Percentiles rank a stretch among this genome's conserved stretches.
Conservation (phyloP, 2,329 filamentous ascomycete species). For the Aspergillus eucalypticola region DNA sequence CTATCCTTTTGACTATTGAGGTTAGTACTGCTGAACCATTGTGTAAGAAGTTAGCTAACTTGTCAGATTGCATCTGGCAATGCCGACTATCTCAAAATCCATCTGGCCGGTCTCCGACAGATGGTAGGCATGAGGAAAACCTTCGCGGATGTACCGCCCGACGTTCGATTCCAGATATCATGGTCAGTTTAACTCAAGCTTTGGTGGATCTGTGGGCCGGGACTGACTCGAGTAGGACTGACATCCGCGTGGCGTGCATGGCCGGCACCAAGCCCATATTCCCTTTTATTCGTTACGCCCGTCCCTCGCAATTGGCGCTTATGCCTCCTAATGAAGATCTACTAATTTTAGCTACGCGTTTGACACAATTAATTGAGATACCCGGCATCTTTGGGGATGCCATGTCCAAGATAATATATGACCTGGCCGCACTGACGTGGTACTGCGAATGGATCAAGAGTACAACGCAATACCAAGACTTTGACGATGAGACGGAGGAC, state of each 20-base stretch:
- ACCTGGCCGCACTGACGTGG: constrained; percentile 38
- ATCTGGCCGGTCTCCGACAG: constrained; percentile 41
- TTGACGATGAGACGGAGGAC: constrained; percentile 38
- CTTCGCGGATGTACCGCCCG: constrained; percentile 39
- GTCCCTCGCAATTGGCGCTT: constrained; percentile 33
- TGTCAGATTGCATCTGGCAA: constrained; percentile 41
- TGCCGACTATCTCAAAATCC: constrained; percentile 42
- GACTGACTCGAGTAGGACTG: constrained; percentile 33
- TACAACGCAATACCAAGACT: constrained; percentile 28
- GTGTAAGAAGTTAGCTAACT: constrained; percentile 12
- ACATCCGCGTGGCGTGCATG: constrained; percentile 44
- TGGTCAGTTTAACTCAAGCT: constrained; percentile 28
- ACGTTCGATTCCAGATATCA: constrained; percentile 43
- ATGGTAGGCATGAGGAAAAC: constrained; percentile 41
- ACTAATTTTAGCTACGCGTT: constrained; percentile 32
- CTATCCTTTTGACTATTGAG: constrained; percentile 42
- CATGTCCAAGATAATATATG: constrained; percentile 36
- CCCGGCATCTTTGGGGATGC: constrained; percentile 36
- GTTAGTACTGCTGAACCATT: constrained; percentile 22
- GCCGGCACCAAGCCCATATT: constrained; percentile 41
- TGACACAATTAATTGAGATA: constrained; percentile 35
- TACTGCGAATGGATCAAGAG: constrained; percentile 42
- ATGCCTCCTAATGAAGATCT: constrained; percentile 33
- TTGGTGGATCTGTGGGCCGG: background rate
- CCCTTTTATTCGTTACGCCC: constrained; percentile 37